Evolutionary conservation across 2,329 filamentous ascomycete genomes (phyloP).

Genomic region (Penicillium corylophilum): DNA sequence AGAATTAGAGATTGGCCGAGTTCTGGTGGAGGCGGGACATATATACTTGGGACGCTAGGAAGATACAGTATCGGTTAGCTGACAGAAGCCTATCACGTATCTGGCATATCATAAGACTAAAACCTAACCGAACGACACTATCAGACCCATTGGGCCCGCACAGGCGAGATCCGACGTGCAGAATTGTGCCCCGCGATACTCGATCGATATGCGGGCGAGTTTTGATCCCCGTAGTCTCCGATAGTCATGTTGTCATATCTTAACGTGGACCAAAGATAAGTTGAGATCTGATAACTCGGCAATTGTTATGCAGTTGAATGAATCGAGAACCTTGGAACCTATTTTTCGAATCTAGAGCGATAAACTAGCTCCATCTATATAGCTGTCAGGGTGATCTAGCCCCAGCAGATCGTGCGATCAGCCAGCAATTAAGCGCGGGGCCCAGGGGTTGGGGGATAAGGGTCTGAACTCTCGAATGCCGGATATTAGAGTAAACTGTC

Average conservation of each 20-base stretch:
- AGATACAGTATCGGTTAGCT: conserved; percentile 9
- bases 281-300: neutral
- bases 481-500: neutral
- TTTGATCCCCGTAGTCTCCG: neutral
- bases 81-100: conserved; percentile 15
- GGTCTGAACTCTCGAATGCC: neutral
- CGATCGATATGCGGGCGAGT: neutral
- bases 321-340: neutral
- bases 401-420: neutral
- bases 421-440: neutral
- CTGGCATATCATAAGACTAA: conserved; percentile 10
- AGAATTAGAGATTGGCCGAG: neutral
- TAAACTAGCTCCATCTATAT: neutral
- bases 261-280: neutral
- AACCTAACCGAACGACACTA: neutral
- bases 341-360: neutral
- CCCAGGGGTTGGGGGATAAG: neutral
- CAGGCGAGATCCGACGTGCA: conserved; percentile 17
- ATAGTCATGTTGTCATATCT: neutral
- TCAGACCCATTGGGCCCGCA: neutral
- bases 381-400: neutral
- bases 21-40: conserved; percentile 1
- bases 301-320: too few species aligned
- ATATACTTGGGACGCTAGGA: conserved; percentile 11
- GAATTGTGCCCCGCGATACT: neutral